Percentiles rank a stretch among this genome's conserved stretches.
phyloP scores from a whole-genome alignment of 2,329 filamentous ascomycete species.

The Chaetomiaceae sp. region DNA sequence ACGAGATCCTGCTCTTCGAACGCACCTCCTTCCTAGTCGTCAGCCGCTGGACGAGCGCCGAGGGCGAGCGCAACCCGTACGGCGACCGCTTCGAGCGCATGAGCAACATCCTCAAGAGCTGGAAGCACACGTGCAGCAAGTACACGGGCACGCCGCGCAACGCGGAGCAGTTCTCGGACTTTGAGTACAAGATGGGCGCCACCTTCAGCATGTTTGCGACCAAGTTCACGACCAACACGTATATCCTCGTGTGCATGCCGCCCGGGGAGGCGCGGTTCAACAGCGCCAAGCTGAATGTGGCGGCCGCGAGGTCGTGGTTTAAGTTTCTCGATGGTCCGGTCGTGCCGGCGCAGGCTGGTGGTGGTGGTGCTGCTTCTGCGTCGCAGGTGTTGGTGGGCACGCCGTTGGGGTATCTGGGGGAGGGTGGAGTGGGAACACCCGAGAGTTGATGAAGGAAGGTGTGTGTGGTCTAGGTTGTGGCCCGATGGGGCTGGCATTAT shows the following conservation, averaged over 20 bases:
- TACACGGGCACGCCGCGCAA: conserved; percentile 77
- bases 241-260: conserved; percentile 85
- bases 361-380: neutral
- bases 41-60: conserved; percentile 76
- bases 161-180: conserved; percentile 71
- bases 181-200: conserved; percentile 70
- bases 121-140: conserved; percentile 77
- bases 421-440: neutral
- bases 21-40: conserved; percentile 93
- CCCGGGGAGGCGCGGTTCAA: conserved; percentile 91
- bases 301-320: conserved; percentile 79
- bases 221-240: conserved; percentile 95
- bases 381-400: neutral
- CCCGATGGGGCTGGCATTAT: no score
- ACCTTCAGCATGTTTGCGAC: conserved; percentile 91
- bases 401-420: conserved; percentile 5
- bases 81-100: conserved; percentile 89
- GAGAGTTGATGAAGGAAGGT: neutral
- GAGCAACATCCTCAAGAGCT: conserved; percentile 96
- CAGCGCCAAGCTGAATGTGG: conserved; percentile 81
- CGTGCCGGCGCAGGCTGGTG: conserved; percentile 23
- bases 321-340: conserved; percentile 55
- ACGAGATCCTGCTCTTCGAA: conserved; percentile 92
- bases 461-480: no score
- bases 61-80: conserved; percentile 75